phyloP scores from a whole-genome alignment of 2,329 filamentous ascomycete species.

The Trichoderma gracile region DNA sequence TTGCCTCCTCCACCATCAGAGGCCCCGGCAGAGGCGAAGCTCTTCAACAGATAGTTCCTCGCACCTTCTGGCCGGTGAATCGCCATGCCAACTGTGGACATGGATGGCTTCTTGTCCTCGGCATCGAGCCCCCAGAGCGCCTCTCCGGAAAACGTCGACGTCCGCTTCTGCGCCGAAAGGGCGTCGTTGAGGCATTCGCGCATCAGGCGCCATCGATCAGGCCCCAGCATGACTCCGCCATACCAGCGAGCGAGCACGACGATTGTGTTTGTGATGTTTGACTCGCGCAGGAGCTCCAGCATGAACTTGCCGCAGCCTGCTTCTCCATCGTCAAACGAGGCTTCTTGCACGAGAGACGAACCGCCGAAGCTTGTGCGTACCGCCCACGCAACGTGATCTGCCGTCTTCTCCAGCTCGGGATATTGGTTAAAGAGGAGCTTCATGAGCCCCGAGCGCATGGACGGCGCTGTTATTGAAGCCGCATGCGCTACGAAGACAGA shows the following conservation, averaged over 20 bases:
- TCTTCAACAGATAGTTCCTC: constrained; percentile 56
- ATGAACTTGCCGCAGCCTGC: constrained; percentile 59
- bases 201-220: constrained; percentile 65
- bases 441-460: constrained; percentile 47
- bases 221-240: constrained; percentile 61
- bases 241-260: constrained; percentile 65
- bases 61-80: constrained; percentile 75
- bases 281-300: constrained; percentile 54
- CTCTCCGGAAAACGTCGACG: constrained; percentile 47
- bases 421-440: constrained; percentile 51
- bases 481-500: constrained; percentile 62
- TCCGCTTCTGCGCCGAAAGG: constrained; percentile 50
- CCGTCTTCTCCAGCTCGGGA: constrained; percentile 50
- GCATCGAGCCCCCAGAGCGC: constrained; percentile 63
- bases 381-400: constrained; percentile 61
- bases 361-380: constrained; percentile 40
- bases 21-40: constrained; percentile 52
- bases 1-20: constrained; percentile 41
- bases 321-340: constrained; percentile 63
- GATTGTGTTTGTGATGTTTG: constrained; percentile 52
- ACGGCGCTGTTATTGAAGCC: constrained; percentile 40
- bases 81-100: constrained; percentile 57
- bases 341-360: constrained; percentile 48
- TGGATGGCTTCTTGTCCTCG: constrained; percentile 49
- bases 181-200: constrained; percentile 57